Conservation (phyloP, 2,329 filamentous ascomycete genomes). For the Apiospora aurea region DNA sequence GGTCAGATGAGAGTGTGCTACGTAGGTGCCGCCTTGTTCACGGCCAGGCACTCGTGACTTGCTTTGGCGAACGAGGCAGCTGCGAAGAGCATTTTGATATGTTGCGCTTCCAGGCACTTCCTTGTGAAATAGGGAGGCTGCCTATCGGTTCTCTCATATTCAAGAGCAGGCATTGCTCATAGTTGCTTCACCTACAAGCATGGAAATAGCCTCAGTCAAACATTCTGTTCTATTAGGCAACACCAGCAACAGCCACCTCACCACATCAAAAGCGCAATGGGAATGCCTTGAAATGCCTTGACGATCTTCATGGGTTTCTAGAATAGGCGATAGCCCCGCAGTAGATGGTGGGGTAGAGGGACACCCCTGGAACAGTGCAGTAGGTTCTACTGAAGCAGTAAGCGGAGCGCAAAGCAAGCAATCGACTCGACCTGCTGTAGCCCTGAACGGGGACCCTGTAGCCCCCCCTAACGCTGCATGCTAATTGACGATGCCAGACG, state of each 20-base stretch:
- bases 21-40: not conserved
- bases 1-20: not conserved
- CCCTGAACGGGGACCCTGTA: not conserved
- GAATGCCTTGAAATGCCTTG: not conserved
- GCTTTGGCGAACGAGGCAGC: too few relatives aligned
- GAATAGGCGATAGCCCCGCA: slow-evolving; percentile 10
- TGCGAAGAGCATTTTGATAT: too few relatives aligned
- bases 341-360: slow-evolving; percentile 10
- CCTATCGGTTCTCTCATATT: not conserved
- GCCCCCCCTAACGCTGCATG: not conserved
- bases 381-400: not conserved
- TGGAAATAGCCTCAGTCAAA: not conserved
- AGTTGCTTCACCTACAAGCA: not conserved
- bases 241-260: not conserved
- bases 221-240: not conserved
- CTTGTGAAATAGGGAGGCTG: not conserved
- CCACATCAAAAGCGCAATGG: not conserved
- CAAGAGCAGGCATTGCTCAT: not conserved
- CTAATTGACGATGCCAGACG: not conserved
- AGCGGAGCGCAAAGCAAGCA: not conserved
- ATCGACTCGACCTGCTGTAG: slow-evolving; percentile 14
- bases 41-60: too few relatives aligned
- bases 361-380: not conserved
- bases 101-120: too few relatives aligned
- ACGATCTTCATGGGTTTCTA: not conserved